phyloP scores from a whole-genome alignment of 768 basidiomycete genomes.

The Sporobolomyces roseus region DNA sequence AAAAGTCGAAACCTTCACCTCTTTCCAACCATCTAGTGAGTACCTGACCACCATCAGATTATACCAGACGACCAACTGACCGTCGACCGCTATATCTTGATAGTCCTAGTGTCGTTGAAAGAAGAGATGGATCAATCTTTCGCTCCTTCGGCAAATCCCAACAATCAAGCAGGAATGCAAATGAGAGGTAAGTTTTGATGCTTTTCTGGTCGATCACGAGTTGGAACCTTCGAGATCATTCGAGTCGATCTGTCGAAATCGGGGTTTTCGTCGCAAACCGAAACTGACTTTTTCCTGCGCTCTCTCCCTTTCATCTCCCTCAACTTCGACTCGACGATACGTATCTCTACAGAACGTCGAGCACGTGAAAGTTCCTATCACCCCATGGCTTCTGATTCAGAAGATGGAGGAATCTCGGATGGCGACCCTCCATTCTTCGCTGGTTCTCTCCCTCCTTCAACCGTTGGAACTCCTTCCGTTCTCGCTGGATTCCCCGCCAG shows the following conservation, averaged over 20 bases:
- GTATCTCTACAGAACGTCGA: neutral
- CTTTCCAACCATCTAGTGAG: neutral
- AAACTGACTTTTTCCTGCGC: neutral
- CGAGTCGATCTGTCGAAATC: neutral
- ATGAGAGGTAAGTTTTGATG: conserved; percentile 6
- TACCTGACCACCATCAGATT: no score
- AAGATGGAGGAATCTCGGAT: conserved; percentile 20
- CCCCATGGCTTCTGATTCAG: conserved; percentile 28
- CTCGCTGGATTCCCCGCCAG: neutral
- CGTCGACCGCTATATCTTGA: neutral
- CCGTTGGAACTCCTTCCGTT: neutral
- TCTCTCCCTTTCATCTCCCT: neutral
- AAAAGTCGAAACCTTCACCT: neutral
- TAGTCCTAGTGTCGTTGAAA: neutral
- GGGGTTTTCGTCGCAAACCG: neutral
- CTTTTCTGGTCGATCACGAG: neutral
- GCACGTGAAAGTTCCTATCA: conserved; percentile 9
- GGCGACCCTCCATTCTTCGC: conserved; percentile 27
- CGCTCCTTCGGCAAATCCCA: neutral
- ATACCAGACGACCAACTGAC: neutral
- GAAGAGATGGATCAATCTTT: neutral
- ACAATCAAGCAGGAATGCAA: conserved; percentile 3
- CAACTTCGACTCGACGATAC: neutral
- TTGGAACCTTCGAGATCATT: neutral
- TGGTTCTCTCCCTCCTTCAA: neutral